phyloP scores from a whole-genome alignment of 495 filamentous ascomycete genomes.

The Annulohypoxylon nitens region DNA sequence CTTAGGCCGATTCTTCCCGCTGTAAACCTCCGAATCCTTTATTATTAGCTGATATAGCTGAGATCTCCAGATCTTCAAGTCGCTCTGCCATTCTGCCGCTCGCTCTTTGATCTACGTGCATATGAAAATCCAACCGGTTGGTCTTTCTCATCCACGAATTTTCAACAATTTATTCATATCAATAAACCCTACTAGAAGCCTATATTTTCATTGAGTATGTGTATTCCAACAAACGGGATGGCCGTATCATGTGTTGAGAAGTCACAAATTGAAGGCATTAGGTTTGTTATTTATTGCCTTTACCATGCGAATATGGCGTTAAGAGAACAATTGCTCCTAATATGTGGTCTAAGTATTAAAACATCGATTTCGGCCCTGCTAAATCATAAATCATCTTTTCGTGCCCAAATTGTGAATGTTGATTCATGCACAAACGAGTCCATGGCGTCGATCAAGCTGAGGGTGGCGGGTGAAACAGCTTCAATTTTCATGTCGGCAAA shows the following conservation, averaged over 20 bases:
- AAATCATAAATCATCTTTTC: background rate
- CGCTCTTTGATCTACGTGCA: background rate
- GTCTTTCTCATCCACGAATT: background rate
- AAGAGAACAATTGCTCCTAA: no score
- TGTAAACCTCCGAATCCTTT: slow-evolving; percentile 14
- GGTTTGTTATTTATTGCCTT: background rate
- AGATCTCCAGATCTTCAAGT: slow-evolving; percentile 37
- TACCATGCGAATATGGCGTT: background rate
- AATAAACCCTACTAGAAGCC: background rate
- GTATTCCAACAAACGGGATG: no score
- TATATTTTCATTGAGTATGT: no score
- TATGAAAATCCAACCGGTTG: slow-evolving; percentile 6
- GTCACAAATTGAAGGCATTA: background rate
- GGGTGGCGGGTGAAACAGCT: slow-evolving; percentile 25
- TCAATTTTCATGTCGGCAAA: slow-evolving; percentile 6
- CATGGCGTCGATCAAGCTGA: slow-evolving; percentile 38
- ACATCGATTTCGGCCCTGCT: background rate
- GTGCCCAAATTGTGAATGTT: background rate
- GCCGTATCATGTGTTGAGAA: no score
- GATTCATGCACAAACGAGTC: slow-evolving; percentile 24
- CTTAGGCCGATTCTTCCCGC: background rate
- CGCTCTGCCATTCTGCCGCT: slow-evolving; percentile 5
- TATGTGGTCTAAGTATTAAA: background rate
- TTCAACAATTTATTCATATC: background rate
- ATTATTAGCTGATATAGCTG: slow-evolving; percentile 19